Conservation (phyloP, 2,329 filamentous ascomycete species). For the Neofusicoccum parvum region DNA sequence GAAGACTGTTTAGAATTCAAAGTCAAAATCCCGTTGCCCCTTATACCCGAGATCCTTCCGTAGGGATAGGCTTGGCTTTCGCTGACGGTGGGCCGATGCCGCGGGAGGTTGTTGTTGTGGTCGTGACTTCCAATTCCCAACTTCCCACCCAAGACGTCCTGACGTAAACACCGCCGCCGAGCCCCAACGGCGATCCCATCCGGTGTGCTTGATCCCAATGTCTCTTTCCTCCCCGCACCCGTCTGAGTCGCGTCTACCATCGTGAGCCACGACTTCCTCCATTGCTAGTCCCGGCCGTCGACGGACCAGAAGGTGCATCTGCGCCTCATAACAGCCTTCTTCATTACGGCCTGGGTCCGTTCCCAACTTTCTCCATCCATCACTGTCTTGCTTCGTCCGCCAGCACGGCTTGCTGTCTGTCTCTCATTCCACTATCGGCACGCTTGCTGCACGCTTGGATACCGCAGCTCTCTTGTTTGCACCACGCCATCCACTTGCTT, state of each 20-base stretch:
- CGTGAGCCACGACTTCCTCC: slow-evolving; percentile 6
- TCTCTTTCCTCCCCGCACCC: slow-evolving; percentile 4
- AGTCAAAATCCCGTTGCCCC: neutral
- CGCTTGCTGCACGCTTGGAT: slow-evolving; percentile 22
- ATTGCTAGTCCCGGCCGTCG: neutral
- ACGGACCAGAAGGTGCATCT: slow-evolving; percentile 8
- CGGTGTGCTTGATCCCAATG: neutral
- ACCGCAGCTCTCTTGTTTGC: slow-evolving; percentile 21
- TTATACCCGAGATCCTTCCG: no score
- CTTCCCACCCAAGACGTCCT: neutral
- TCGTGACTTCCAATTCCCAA: neutral
- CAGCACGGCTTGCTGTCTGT: slow-evolving; percentile 19
- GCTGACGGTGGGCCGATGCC: neutral
- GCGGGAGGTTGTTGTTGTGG: neutral
- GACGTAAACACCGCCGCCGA: neutral
- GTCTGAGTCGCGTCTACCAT: neutral
- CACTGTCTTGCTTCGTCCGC: slow-evolving; percentile 12
- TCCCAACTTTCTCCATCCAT: slow-evolving; percentile 10
- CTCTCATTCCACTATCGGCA: slow-evolving; percentile 22
- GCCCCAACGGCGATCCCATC: neutral
- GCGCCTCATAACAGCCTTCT: neutral
- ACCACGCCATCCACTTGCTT: slow-evolving; percentile 18
- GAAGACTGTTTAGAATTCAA: neutral
- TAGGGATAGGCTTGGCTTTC: no score
- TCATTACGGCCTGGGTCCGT: neutral